Conservation (phyloP, 768 basidiomycete species). For the Serpula lacrymans region DNA sequence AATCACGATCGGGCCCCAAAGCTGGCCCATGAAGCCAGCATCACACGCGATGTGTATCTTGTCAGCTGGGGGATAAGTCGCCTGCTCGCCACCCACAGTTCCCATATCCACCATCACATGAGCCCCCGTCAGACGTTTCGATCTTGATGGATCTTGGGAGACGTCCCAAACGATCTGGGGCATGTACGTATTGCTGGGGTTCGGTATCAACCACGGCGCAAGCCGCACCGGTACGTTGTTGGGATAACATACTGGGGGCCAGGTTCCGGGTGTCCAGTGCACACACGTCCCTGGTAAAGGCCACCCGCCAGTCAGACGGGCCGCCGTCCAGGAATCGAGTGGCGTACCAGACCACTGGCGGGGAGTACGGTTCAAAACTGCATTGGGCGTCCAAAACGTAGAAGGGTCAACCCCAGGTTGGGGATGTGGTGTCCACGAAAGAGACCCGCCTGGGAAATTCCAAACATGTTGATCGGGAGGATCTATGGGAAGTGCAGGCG, state of each 20-base stretch:
- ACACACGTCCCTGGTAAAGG: constrained; percentile 19
- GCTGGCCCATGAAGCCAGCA: constrained; percentile 17
- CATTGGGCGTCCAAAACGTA: not conserved
- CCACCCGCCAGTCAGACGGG: constrained; percentile 16
- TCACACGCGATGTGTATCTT: constrained; percentile 23
- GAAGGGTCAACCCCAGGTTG: constrained; percentile 7
- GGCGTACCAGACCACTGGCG: not conserved
- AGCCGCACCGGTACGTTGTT: constrained; percentile 19
- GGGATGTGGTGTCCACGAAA: constrained; percentile 24
- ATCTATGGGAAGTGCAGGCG: constrained; percentile 11
- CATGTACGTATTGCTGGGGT: constrained; percentile 24
- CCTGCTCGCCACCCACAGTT: constrained; percentile 11
- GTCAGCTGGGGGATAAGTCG: constrained; percentile 18
- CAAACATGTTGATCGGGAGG: constrained; percentile 19
- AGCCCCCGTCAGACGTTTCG: constrained; percentile 27
- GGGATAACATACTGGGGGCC: constrained; percentile 18
- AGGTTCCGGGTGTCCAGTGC: constrained; percentile 23
- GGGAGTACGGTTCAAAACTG: not conserved
- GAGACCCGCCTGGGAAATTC: constrained; percentile 18
- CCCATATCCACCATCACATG: constrained; percentile 19
- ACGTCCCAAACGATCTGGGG: constrained; percentile 36
- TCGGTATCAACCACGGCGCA: constrained; percentile 26
- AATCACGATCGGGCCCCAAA: constrained; percentile 51
- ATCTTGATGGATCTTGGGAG: constrained; percentile 27
- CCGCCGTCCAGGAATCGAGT: constrained; percentile 13